Conservation (phyloP, 2,329 filamentous ascomycete species). For the Amesomyces nigricolor region DNA sequence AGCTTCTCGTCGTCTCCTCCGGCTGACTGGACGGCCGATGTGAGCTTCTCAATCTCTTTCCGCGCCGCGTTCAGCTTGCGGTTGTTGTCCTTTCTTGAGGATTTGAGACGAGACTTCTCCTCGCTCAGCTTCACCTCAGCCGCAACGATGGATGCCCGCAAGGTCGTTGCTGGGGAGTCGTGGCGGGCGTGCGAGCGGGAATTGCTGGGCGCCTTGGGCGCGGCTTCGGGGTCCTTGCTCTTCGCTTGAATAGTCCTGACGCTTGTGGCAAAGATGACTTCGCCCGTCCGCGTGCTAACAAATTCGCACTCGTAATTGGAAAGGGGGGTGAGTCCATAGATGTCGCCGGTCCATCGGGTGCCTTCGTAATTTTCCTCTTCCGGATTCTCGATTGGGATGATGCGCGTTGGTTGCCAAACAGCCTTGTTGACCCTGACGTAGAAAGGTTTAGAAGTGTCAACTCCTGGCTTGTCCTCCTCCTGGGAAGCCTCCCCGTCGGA, state of each 20-base stretch:
- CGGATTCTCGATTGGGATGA: conserved; percentile 45
- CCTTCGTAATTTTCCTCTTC: conserved; percentile 36
- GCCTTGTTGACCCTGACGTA: conserved; percentile 74
- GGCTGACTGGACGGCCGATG: conserved; percentile 59
- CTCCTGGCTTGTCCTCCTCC: conserved; percentile 40
- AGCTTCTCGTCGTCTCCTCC: conserved; percentile 72
- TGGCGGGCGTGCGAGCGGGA: conserved; percentile 60
- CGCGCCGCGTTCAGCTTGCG: conserved; percentile 59
- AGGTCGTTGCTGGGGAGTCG: conserved; percentile 69
- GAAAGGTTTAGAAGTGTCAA: conserved; percentile 68
- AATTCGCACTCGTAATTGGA: conserved; percentile 78
- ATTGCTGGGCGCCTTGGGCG: conserved; percentile 35
- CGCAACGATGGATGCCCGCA: conserved; percentile 69
- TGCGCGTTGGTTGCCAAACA: conserved; percentile 72
- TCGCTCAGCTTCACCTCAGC: conserved; percentile 66
- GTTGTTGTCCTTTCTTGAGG: conserved; percentile 69
- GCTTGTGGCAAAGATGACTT: conserved; percentile 65
- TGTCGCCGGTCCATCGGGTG: conserved; percentile 63
- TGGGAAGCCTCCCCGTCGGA: conserved; percentile 35
- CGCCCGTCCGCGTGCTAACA: conserved; percentile 59
- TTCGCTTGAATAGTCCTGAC: conserved; percentile 58
- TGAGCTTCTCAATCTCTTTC: conserved; percentile 68
- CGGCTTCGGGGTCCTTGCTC: conserved; percentile 36
- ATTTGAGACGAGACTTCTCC: conserved; percentile 63
- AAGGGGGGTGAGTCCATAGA: conserved; percentile 62